A percentile compares a stretch with the other conserved stretches of the same genome.
Evolutionary conservation across 2,329 filamentous ascomycete genomes (phyloP).

Genomic region (Tolypocladium cylindrosporum): DNA sequence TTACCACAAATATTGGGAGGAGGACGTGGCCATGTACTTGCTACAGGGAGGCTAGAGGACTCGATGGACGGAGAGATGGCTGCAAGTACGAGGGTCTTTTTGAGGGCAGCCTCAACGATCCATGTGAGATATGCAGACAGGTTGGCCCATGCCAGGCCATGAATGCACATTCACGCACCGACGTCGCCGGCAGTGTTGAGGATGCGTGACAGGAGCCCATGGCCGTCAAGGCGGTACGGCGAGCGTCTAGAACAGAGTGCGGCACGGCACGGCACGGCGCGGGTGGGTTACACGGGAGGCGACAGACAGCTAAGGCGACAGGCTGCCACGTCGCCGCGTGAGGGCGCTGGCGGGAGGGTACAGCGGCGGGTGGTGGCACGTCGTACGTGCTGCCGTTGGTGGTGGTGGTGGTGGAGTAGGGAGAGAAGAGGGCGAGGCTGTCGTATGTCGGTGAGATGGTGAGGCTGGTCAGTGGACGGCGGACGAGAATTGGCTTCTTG

Average conservation of each 20-base stretch:
- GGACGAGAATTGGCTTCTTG: not conserved
- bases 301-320: not conserved
- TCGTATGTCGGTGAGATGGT: not conserved
- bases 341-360: not conserved
- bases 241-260: not conserved
- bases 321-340: not conserved
- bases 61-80: not conserved
- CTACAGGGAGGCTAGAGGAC: not conserved
- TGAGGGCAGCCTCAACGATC: not conserved
- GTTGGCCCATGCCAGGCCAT: not conserved
- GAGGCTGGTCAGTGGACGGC: not conserved
- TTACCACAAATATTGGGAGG: too few relatives aligned
- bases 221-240: not conserved
- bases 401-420: not conserved
- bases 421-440: not conserved
- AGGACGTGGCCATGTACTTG: not conserved
- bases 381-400: not conserved
- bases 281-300: not conserved
- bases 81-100: not conserved
- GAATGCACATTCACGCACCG: not conserved
- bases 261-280: not conserved
- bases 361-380: not conserved
- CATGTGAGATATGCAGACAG: not conserved
- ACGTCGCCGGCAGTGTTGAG: not conserved
- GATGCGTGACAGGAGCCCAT: not conserved